phyloP scores from a whole-genome alignment of 1,139 yeast genomes.

The Yamadazyma spencermartinsiae region DNA sequence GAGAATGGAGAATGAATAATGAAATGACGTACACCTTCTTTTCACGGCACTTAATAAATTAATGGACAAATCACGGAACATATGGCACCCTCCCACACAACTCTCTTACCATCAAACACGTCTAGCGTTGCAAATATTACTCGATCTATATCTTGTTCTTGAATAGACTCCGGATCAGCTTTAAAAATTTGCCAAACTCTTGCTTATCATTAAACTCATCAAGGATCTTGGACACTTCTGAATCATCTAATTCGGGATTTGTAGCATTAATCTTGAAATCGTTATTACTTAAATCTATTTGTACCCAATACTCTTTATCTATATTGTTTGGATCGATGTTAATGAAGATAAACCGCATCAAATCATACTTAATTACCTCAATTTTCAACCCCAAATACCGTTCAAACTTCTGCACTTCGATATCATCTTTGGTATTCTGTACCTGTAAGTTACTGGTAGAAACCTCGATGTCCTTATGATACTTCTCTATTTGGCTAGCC shows the following conservation, averaged over 20 bases:
- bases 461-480: slow-evolving; percentile 20
- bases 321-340: slow-evolving; percentile 44
- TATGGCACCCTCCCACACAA: too few relatives aligned
- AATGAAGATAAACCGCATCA: slow-evolving; percentile 39
- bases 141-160: slow-evolving; percentile 7
- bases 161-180: slow-evolving; percentile 10
- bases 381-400: slow-evolving; percentile 46
- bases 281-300: slow-evolving; percentile 38
- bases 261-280: slow-evolving; percentile 31
- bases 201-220: slow-evolving; percentile 28
- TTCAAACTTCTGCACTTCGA: slow-evolving; percentile 44
- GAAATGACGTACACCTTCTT: too few relatives aligned
- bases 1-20: too few relatives aligned
- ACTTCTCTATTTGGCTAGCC: slow-evolving; percentile 21
- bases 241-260: slow-evolving; percentile 31
- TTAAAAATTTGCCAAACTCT: slow-evolving; percentile 13
- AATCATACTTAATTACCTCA: slow-evolving; percentile 38
- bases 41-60: too few relatives aligned
- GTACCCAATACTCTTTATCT: slow-evolving; percentile 37
- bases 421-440: slow-evolving; percentile 36
- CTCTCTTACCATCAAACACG: too few relatives aligned
- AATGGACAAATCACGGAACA: too few relatives aligned
- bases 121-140: background rate
- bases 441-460: slow-evolving; percentile 26
- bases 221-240: slow-evolving; percentile 21